phyloP scores from a whole-genome alignment of 1,284 basidiomycete species.

The Sanguinoderma infundibulare region DNA sequence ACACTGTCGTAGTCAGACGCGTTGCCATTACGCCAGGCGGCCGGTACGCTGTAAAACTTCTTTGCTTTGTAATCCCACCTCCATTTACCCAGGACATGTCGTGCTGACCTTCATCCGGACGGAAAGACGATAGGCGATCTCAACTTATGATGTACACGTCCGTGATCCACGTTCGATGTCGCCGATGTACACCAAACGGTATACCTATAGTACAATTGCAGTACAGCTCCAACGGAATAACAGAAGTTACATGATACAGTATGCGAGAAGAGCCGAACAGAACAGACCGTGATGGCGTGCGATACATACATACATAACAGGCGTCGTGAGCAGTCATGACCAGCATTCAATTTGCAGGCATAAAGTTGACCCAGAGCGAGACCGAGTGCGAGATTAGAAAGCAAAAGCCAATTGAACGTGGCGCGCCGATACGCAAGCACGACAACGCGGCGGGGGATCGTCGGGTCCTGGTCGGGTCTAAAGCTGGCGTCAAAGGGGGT shows the following conservation, averaged over 20 bases:
- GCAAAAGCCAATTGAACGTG: not conserved
- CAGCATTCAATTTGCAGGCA: not conserved
- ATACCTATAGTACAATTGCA: not conserved
- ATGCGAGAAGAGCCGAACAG: not conserved
- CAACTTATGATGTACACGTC: no score
- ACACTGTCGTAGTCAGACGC: slow-evolving; percentile 16
- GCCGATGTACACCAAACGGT: no score
- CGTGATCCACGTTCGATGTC: no score
- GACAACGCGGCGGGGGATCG: not conserved
- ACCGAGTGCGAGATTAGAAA: not conserved
- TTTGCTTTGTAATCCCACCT: no score
- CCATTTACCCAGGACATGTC: no score
- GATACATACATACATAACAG: not conserved
- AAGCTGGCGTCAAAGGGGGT: no score
- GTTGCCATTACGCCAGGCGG: slow-evolving; percentile 18
- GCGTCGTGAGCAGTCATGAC: not conserved
- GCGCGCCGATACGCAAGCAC: no score
- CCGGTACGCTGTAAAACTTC: no score
- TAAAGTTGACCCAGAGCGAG: not conserved
- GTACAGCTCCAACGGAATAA: not conserved
- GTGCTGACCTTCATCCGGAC: no score
- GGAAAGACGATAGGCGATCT: no score
- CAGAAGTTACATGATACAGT: not conserved
- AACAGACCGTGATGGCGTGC: not conserved
- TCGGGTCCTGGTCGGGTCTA: no score